Evolutionary conservation across 352 stramenopile species (phyloP), one percentile per base, ranked within the genome.

Genomic region (Phytophthora boehmeriae): DNA sequence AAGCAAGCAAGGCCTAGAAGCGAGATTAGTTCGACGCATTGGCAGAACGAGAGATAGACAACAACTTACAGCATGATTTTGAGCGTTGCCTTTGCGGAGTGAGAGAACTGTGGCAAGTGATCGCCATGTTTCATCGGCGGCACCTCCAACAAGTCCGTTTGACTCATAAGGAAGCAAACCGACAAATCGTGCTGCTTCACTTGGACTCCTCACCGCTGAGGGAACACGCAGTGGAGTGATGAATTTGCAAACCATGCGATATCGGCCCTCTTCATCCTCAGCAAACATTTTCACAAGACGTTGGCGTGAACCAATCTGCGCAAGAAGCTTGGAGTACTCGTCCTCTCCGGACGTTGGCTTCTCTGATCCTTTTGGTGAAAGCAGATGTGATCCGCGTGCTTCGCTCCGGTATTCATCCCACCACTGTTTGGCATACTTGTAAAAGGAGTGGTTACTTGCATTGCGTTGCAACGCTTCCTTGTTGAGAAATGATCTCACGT

Each of bases 181-280:
- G 1, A 97, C 90, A 53, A 97, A 96, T 0, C 90, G 77, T 17
- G 88, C 88, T 3, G 89, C 90, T 72, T 97, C 84, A 46, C 82
- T 89, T 8, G 90, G 89, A 10, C 75, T 85, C 57, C 75, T 68
- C 9, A 97, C 61, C 8, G 84, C 73, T 0, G 55, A 41, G 0
- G 78, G 77, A 13, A 52, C 68, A 17, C 76, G 88, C 4, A 96
- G 19, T 1, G 80, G 75, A 2, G 58, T 58, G n/a, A 98, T 25
- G 50, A 93, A 97, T 25, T 89, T 90, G 65, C 86, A 97, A 2
- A 96, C 82, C 76, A 92, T 88, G 16, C 83, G 80, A 66, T 96
- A 90, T 0, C 76, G 69, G 9, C 90, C 89, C 59, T 88, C 80
- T 52, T 97, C 90, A 60, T 98, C 92, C 61, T 96, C 85, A 2